Percentiles rank a stretch among this genome's conserved stretches.
Conservation (phyloP, 2,329 filamentous ascomycete genomes). For the Penicillium sp. region DNA sequence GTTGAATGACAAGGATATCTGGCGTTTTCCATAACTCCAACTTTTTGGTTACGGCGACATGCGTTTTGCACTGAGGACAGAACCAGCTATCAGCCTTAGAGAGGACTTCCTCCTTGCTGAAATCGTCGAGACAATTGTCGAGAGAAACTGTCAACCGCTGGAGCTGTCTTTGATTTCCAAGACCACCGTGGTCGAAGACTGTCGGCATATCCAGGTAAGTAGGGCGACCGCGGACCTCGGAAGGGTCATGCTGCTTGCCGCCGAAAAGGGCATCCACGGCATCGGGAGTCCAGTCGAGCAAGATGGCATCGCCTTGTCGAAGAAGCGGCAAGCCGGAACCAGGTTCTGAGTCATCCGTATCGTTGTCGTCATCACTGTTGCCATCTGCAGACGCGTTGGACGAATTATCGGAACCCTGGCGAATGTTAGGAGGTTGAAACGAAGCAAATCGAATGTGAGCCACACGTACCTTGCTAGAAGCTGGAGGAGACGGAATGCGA, state of each 20-base stretch:
- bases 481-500: conserved; percentile 38
- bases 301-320: conserved; percentile 74
- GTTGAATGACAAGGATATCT: conserved; percentile 88
- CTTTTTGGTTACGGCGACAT: conserved; percentile 88
- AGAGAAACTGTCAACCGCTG: conserved; percentile 69
- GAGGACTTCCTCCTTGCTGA: conserved; percentile 86
- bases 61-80: conserved; percentile 91
- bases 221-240: conserved; percentile 56
- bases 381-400: conserved; percentile 14
- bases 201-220: conserved; percentile 55
- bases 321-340: conserved; percentile 53
- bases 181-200: conserved; percentile 60
- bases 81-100: conserved; percentile 98
- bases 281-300: conserved; percentile 77
- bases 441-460: neutral
- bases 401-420: neutral
- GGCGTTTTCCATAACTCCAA: conserved; percentile 96
- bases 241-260: conserved; percentile 35
- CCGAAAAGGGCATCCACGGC: conserved; percentile 68
- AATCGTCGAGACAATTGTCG: conserved; percentile 89
- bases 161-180: conserved; percentile 59
- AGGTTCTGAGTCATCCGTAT: conserved; percentile 28
- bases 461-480: conserved; percentile 18
- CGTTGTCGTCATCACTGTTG: conserved; percentile 30
- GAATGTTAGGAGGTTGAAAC: neutral